phyloP scores from a whole-genome alignment of 768 basidiomycete species.

The Chalciporus piperatus region DNA sequence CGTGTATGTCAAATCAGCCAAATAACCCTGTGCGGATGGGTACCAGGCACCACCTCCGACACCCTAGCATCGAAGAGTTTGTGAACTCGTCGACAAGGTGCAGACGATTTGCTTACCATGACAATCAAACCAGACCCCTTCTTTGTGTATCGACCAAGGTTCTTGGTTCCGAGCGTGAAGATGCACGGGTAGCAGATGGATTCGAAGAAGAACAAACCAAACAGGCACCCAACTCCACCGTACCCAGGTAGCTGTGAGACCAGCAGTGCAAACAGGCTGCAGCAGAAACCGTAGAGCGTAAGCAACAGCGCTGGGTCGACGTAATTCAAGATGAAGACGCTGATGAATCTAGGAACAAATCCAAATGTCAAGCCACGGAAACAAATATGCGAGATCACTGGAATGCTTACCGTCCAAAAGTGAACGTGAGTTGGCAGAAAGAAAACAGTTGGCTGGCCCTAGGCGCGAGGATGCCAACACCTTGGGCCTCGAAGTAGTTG shows the following conservation, averaged over 20 bases:
- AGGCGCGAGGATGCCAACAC: slow-evolving; percentile 48
- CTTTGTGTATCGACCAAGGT: slow-evolving; percentile 59
- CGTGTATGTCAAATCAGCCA: slow-evolving; percentile 49
- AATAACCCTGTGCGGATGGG: slow-evolving; percentile 55
- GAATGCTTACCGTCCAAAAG: slow-evolving; percentile 48
- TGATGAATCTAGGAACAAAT: slow-evolving; percentile 48
- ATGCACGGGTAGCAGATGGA: slow-evolving; percentile 73
- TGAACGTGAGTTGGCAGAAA: slow-evolving; percentile 69
- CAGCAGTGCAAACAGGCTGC: slow-evolving; percentile 50
- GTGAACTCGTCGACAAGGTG: not conserved
- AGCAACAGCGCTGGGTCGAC: slow-evolving; percentile 66
- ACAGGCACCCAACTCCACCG: slow-evolving; percentile 58
- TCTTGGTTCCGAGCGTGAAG: slow-evolving; percentile 65
- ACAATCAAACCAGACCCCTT: slow-evolving; percentile 62
- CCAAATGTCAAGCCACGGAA: slow-evolving; percentile 9
- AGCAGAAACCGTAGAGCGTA: slow-evolving; percentile 48
- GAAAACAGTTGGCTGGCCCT: slow-evolving; percentile 65
- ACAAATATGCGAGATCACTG: not conserved
- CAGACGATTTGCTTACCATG: slow-evolving; percentile 38
- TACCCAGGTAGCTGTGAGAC: slow-evolving; percentile 50
- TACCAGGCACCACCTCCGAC: slow-evolving; percentile 71
- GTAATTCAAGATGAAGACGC: slow-evolving; percentile 57
- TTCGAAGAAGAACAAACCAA: slow-evolving; percentile 70
- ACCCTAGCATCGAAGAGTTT: slow-evolving; percentile 31
- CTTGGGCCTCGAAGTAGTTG: slow-evolving; percentile 67